phyloP scores from a whole-genome alignment of 306 rosid genomes.

The Cucurbita argyrosperma region DNA sequence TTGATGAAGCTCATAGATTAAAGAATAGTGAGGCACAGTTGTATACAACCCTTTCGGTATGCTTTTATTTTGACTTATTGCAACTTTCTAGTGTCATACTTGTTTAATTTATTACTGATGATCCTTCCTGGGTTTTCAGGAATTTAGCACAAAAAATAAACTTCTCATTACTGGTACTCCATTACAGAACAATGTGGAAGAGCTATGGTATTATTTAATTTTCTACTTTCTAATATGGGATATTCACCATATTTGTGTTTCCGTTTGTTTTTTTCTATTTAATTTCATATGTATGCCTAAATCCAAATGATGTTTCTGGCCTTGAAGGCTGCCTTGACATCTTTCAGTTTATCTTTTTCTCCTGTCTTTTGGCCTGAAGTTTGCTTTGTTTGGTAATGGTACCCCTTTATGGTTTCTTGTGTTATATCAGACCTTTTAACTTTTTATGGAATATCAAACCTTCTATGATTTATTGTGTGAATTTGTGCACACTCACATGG shows the following conservation, averaged over 20 bases:
- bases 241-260: background rate
- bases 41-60: conserved; percentile 85
- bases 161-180: conserved; percentile 98
- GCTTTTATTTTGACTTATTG: conserved; percentile 14
- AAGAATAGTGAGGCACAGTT: conserved; percentile 98
- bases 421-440: background rate
- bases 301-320: background rate
- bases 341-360: background rate
- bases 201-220: conserved; percentile 56
- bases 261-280: background rate
- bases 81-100: background rate
- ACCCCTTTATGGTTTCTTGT: background rate
- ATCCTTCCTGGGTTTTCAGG: conserved; percentile 32
- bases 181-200: conserved; percentile 94
- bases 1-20: conserved; percentile 98
- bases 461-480: background rate
- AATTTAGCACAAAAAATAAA: conserved; percentile 98
- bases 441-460: background rate
- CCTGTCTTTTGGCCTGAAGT: background rate
- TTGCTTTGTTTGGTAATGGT: background rate
- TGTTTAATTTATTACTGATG: conserved; percentile 5
- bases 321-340: background rate
- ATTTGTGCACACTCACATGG: background rate
- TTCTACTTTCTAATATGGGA: background rate
- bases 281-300: background rate